Evolutionary conservation across 202 grass and related monocot genomes (phyloP), one percentile per base, ranked within the genome.

Genomic region (Cymbopogon flexuosus): DNA sequence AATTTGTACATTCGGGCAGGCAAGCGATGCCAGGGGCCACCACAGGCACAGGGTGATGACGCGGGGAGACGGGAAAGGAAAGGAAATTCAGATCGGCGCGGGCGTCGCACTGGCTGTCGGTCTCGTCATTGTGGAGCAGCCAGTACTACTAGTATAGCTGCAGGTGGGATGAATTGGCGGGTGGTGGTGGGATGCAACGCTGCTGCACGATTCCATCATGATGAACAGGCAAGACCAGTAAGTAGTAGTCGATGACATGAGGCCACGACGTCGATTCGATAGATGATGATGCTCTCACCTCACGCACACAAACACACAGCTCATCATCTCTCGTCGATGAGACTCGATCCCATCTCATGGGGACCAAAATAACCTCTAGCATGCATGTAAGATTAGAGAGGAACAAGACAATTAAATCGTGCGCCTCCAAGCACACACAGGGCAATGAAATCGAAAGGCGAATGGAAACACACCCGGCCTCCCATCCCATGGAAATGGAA

Each of bases 1-100:
- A 59, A 36, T 46, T 78, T 83, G 82, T 62, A 30, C 65, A 16
- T 62, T 79, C 39, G 51, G 29, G 69, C 81, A 84, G 79, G 86
- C 71, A 77, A 81, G 56, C 30, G 77, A 5, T 42, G 66, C 6
- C 42, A 5, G 5, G 5, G 39, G 39, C 8, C 39, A 3, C 8
- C 39, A 41, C 5, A 27, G 27, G 35, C 35, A 33, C 8, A 41
- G 39, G 39, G 39, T 41, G 2, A 61, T 12, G 41, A 43, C 41
- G 65, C 9, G n/a, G 52, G 52, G 18, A 13, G 15, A 52, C 16
- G 49, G 14, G 47, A 52, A 49, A 37, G 2, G 65, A 68, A 24
- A 24, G 11, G 23, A 67, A 78, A 82, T 76, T 46, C 34, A 27
- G 46, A 59, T 43, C 27, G 78, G 71, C 69, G 72, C 33, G 8